Conservation (phyloP, 1,284 basidiomycete species). For the Coniophora puteana region DNA sequence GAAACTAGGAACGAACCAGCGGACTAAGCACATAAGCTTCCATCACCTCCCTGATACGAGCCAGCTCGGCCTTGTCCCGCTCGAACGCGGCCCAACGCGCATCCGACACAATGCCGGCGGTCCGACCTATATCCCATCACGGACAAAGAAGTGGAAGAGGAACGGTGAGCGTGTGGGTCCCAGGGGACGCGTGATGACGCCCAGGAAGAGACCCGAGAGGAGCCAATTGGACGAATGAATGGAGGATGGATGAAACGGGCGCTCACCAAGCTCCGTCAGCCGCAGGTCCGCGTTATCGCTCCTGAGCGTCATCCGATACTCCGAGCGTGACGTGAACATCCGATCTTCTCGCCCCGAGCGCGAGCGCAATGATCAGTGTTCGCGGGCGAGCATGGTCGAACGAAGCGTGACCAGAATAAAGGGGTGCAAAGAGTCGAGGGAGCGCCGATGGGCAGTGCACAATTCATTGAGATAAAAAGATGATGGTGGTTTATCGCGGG, state of each 20-base stretch:
- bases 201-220: constrained; percentile 1
- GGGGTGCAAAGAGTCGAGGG: background rate
- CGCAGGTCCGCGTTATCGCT: constrained; percentile 87
- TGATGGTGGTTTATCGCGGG: too few relatives aligned
- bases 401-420: background rate
- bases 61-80: constrained; percentile 45
- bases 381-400: constrained; percentile 1
- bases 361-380: too few relatives aligned
- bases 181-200: background rate
- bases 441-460: too few relatives aligned
- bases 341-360: constrained; percentile 63
- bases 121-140: constrained; percentile 34
- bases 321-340: constrained; percentile 90
- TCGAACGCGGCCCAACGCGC: constrained; percentile 58
- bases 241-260: background rate
- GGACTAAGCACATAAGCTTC: constrained; percentile 50
- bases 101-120: constrained; percentile 59
- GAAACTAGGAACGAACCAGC: constrained; percentile 38
- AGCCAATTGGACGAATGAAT: background rate
- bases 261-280: constrained; percentile 68
- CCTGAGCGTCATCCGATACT: constrained; percentile 84
- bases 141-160: background rate
- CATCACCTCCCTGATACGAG: constrained; percentile 47
- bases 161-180: constrained; percentile 1
- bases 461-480: too few relatives aligned